These are phyloP conservation scores for Mycocentrospora acerina DNA, from an alignment of 2,329 filamentous ascomycete genomes.

Conservation along the genomic window DNA sequence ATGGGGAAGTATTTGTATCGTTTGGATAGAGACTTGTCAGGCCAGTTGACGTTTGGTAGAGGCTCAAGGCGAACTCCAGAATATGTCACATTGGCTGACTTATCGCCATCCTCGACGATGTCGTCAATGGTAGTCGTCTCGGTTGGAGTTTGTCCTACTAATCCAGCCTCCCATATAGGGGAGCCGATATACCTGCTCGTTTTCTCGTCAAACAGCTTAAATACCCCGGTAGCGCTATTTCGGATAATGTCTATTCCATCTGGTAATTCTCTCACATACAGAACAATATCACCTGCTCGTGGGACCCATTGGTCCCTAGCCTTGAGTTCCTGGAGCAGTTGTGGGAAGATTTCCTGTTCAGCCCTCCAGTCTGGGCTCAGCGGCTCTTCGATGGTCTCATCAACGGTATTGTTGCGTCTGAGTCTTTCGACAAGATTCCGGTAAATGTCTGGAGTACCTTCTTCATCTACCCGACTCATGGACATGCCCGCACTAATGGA, in stretches of 20 bases:
- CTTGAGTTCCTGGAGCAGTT: slow-evolving; percentile 45
- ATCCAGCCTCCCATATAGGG: slow-evolving; percentile 59
- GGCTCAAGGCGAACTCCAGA: slow-evolving; percentile 61
- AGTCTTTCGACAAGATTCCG: slow-evolving; percentile 53
- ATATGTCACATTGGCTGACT: slow-evolving; percentile 49
- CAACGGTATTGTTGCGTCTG: slow-evolving; percentile 42
- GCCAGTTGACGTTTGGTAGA: slow-evolving; percentile 53
- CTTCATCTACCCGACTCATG: slow-evolving; percentile 46
- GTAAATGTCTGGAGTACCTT: slow-evolving; percentile 58
- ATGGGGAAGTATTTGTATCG: slow-evolving; percentile 59
- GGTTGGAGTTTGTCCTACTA: slow-evolving; percentile 55
- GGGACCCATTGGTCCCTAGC: slow-evolving; percentile 55
- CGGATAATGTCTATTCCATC: slow-evolving; percentile 31
- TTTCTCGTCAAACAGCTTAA: slow-evolving; percentile 22
- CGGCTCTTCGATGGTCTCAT: slow-evolving; percentile 51
- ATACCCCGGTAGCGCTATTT: slow-evolving; percentile 23
- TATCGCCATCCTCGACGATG: slow-evolving; percentile 44
- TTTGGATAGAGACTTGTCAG: slow-evolving; percentile 54
- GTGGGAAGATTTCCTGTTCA: slow-evolving; percentile 47
- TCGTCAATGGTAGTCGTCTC: slow-evolving; percentile 49
- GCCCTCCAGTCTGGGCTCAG: slow-evolving; percentile 60
- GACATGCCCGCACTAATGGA: slow-evolving; percentile 20
- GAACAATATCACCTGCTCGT: slow-evolving; percentile 58
- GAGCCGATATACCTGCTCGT: slow-evolving; percentile 34
- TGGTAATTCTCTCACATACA: slow-evolving; percentile 49